These are phyloP conservation scores for Tuber calosporum DNA, from an alignment of 495 filamentous ascomycete species.

Conservation along the genomic window DNA sequence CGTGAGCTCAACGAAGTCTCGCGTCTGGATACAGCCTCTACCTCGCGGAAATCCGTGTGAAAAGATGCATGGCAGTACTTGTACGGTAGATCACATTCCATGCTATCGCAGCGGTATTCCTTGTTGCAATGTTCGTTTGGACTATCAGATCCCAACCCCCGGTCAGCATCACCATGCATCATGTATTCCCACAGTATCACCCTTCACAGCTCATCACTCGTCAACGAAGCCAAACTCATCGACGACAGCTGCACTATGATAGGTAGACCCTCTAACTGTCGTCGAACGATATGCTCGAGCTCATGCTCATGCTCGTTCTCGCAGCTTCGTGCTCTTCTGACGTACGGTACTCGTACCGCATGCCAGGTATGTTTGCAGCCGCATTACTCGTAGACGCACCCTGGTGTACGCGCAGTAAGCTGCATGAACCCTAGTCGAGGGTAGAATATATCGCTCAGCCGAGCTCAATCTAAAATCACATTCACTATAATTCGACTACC, in stretches of 20 bases:
- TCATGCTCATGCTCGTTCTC: neutral
- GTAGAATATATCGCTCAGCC: neutral
- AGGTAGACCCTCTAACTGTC: neutral
- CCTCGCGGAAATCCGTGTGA: neutral
- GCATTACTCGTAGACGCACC: neutral
- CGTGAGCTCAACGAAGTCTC: neutral
- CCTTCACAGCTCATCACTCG: neutral
- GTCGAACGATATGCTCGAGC: neutral
- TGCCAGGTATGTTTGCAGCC: neutral
- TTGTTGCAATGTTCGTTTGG: neutral
- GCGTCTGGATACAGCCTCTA: neutral
- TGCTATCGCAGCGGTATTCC: neutral
- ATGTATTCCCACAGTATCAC: neutral
- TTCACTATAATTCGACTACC: neutral
- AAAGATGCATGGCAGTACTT: neutral
- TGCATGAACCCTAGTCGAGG: neutral
- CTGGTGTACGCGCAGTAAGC: neutral
- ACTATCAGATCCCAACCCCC: neutral
- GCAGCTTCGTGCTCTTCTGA: neutral
- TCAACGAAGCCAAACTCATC: neutral
- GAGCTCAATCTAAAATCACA: neutral
- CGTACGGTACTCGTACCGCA: too few species aligned
- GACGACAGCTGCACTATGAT: neutral
- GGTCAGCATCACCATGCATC: neutral
- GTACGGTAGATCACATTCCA: neutral